A percentile compares a stretch with the other conserved stretches of the same genome.
These are phyloP conservation scores for Thuidium tamariscinum DNA, from an alignment of 225 moss, liverwort and hornwort species.

Conservation along the genomic window DNA sequence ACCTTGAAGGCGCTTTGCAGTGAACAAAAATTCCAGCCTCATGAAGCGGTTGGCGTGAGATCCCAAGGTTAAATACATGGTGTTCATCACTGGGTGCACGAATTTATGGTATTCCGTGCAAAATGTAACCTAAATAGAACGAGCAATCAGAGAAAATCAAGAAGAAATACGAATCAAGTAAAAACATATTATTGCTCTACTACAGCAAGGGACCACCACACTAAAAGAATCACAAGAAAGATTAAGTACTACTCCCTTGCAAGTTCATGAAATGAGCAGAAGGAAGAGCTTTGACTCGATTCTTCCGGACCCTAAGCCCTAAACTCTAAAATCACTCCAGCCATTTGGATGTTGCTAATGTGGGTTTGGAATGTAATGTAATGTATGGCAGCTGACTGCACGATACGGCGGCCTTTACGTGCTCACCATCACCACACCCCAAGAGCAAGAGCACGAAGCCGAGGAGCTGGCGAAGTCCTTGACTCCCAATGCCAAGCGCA, in stretches of 20 bases:
- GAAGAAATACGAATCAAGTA: background rate
- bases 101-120: background rate
- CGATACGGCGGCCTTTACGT: constrained; percentile 78
- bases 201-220: background rate
- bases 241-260: background rate
- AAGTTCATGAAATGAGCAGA: background rate
- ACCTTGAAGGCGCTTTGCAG: background rate
- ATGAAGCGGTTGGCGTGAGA: background rate
- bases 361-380: background rate
- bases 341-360: background rate
- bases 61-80: background rate
- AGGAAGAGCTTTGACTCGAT: background rate
- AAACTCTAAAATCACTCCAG: background rate
- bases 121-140: background rate
- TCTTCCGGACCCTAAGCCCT: background rate
- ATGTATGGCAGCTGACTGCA: constrained; percentile 49
- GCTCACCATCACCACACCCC: constrained; percentile 69
- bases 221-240: background rate
- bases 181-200: background rate
- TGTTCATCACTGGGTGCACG: background rate
- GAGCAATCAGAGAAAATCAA: background rate
- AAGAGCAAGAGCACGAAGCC: constrained; percentile 37
- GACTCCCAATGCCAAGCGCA: constrained; percentile 42
- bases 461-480: constrained; percentile 20
- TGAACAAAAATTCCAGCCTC: background rate